Evolutionary conservation across 768 basidiomycete species (phyloP).

Genomic region (Xerocomellus chrysenteron): DNA sequence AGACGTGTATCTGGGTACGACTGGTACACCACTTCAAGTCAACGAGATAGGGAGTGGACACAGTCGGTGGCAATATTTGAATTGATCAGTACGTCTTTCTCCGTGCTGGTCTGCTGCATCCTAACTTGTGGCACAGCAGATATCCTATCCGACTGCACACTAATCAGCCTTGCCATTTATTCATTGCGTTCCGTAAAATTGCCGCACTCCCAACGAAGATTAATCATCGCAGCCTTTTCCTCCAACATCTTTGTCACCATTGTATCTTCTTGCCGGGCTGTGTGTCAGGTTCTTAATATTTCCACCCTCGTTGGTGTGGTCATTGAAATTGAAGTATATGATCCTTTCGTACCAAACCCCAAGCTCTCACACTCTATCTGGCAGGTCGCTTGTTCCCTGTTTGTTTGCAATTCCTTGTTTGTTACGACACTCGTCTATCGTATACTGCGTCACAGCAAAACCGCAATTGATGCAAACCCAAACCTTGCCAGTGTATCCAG

Average conservation of each 20-base stretch:
- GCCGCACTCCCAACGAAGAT: conserved; percentile 1
- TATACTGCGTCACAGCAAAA: not conserved
- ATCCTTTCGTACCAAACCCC: not conserved
- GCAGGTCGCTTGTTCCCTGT: conserved; percentile 16
- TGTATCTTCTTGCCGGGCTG: conserved; percentile 3
- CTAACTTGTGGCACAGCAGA: conserved; percentile 17
- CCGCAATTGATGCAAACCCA: not conserved
- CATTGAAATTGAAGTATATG: conserved; percentile 16
- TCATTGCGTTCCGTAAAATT: conserved; percentile 5
- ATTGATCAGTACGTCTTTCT: conserved; percentile 11
- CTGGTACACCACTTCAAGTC: not conserved
- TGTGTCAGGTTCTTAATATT: conserved; percentile 5
- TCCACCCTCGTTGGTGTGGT: not conserved
- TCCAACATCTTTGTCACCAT: conserved; percentile 8
- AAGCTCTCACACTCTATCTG: not conserved
- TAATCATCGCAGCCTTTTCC: conserved; percentile 7
- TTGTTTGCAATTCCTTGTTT: conserved; percentile 15
- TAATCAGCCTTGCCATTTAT: conserved; percentile 12
- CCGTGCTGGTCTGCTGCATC: not conserved
- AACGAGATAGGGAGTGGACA: not conserved
- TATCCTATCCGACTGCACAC: conserved; percentile 16
- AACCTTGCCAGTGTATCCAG: not conserved
- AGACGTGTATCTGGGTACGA: not conserved
- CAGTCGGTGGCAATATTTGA: conserved; percentile 9
- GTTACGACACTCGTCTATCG: conserved; percentile 9